Evolutionary conservation across 208 protist species (phyloP).

Genomic region (Leishmania major): DNA sequence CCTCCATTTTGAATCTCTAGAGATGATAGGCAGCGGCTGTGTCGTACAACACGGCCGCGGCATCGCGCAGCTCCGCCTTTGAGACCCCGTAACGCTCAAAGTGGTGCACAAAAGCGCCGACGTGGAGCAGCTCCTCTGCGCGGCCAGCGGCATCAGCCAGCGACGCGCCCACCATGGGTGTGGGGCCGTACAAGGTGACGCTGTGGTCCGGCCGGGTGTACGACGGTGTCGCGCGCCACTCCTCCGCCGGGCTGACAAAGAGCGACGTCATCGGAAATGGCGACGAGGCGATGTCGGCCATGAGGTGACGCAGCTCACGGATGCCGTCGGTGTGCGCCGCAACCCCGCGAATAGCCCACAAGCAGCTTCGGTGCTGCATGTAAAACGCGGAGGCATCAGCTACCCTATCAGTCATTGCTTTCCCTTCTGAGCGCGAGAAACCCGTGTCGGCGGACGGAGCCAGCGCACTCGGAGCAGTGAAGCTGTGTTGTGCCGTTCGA

Average conservation of each 20-base stretch:
- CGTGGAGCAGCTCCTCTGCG: constrained; percentile 54
- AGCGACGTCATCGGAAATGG: constrained; percentile 48
- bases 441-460: not conserved
- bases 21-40: constrained; percentile 48
- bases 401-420: not conserved
- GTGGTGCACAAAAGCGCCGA: constrained; percentile 76
- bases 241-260: constrained; percentile 36
- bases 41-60: constrained; percentile 56
- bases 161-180: constrained; percentile 38
- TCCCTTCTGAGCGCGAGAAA: not conserved
- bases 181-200: constrained; percentile 62
- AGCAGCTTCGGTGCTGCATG: constrained; percentile 32
- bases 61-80: constrained; percentile 51
- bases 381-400: constrained; percentile 24
- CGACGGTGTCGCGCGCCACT: constrained; percentile 21
- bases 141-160: constrained; percentile 36
- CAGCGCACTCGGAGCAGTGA: constrained; percentile 23
- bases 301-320: constrained; percentile 48
- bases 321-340: constrained; percentile 41
- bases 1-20: too few species aligned
- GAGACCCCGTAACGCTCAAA: constrained; percentile 66
- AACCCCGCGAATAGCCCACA: constrained; percentile 68
- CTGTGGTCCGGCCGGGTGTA: constrained; percentile 24
- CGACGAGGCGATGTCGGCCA: constrained; percentile 15
- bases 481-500: constrained; percentile 24